A percentile compares a stretch with the other conserved stretches of the same genome.
phyloP scores from a whole-genome alignment of 108 stramenopile genomes.

The Licmophora abbreviata region DNA sequence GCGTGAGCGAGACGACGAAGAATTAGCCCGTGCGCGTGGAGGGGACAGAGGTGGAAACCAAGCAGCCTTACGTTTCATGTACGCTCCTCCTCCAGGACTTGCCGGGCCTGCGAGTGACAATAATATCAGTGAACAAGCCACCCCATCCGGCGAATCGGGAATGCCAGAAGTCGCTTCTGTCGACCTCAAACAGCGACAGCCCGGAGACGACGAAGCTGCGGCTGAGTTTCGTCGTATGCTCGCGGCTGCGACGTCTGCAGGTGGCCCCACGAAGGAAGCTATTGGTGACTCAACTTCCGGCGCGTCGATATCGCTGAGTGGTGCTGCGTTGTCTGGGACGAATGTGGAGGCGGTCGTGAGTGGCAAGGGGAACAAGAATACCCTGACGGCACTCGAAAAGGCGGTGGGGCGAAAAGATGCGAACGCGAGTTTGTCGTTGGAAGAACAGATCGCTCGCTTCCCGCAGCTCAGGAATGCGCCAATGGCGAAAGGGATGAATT shows the following conservation, averaged over 20 bases:
- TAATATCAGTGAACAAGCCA: slow-evolving; percentile 1
- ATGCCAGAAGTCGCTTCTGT: background rate
- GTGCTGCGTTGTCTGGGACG: slow-evolving; percentile 26
- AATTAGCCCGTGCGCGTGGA: slow-evolving; percentile 43
- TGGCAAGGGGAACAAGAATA: slow-evolving; percentile 6
- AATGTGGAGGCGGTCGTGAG: background rate
- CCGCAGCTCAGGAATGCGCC: slow-evolving; percentile 77
- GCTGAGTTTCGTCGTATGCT: slow-evolving; percentile 77
- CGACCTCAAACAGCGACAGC: slow-evolving; percentile 31
- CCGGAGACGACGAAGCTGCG: slow-evolving; percentile 78
- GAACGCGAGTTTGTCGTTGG: slow-evolving; percentile 30
- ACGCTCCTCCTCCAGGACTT: slow-evolving; percentile 67
- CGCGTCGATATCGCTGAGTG: slow-evolving; percentile 5
- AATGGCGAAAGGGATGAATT: slow-evolving; percentile 45
- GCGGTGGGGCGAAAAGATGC: slow-evolving; percentile 59
- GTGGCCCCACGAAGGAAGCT: background rate
- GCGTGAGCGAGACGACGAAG: slow-evolving; percentile 76
- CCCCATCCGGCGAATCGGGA: background rate
- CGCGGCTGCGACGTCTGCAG: slow-evolving; percentile 18
- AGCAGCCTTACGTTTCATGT: slow-evolving; percentile 73
- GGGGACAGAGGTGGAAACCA: slow-evolving; percentile 53
- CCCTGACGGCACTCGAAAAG: slow-evolving; percentile 58
- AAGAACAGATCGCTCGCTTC: slow-evolving; percentile 73
- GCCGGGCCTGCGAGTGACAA: slow-evolving; percentile 3
- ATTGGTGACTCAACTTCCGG: slow-evolving; percentile 1